Evolutionary conservation across 306 rosid species (phyloP), one percentile per base, ranked within the genome.

Genomic region (Gastrolobium bilobum): DNA sequence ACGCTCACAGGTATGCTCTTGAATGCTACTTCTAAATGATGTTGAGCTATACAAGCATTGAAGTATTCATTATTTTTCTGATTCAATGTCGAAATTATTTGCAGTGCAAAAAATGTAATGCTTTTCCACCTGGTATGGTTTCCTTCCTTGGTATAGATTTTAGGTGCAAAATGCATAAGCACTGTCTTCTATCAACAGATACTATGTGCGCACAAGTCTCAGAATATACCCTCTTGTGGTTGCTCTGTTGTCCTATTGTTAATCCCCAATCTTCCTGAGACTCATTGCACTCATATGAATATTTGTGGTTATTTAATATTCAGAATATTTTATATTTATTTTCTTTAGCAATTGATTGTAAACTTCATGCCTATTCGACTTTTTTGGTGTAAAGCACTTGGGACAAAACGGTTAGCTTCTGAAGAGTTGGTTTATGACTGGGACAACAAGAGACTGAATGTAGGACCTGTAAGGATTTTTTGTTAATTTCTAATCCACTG

Each of bases 71-170:
- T 80, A 53, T 73, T 64, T 76, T 48, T 72, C 85, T 90, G 68
- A 86, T 86, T 40, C 75, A 26, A 40, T 63, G 54, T 79, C 82
- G 64, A 30, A 77, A 80, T 85, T 60, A 14, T 76, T 57, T 90
- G 89, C 93, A 95, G 99, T 95, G 98, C 88, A 95, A 93, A 82
- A 93, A 91, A 75, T 95, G 99, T 87, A 86, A 91, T 70, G 94
- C 98, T 80, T 82, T 86, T 77, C 98, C 92, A 50, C 94, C 91
- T 82, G 98, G 99, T 95, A 88, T 50, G 69, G 13, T 54, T 79
- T 70, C 69, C 73, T 83, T 48, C 70, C 51, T 58, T 83, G 29
- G 13, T 42, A 62, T 76, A 13, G 15, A 54, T 42, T 63, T 53
- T 61, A 51, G 77, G 35, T 50, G 33, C 47, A 66, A 51, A 70